Base-by-base conservation (phyloP, 1,284 basidiomycete genomes). In the Irpex rosettiformis region DNA sequence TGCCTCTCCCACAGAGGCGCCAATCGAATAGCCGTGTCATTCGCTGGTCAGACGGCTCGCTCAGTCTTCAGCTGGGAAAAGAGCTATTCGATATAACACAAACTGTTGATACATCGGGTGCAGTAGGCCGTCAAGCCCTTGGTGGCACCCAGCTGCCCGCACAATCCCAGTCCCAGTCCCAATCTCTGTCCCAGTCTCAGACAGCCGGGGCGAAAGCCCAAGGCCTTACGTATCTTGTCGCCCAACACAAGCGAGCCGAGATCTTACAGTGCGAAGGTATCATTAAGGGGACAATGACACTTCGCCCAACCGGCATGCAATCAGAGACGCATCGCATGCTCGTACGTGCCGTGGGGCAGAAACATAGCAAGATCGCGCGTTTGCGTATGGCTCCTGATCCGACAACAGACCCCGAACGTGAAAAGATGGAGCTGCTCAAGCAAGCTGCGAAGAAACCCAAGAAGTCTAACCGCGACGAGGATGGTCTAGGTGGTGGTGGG, bases 1-100 rank as follows among this genome's bases (percentile, higher is more conserved):
- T 42, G n/a, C n/a, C n/a, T n/a, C n/a, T n/a, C n/a, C 53, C 59
- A 21, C 70, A 93, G 87, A 77, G 77, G 66, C 83, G 88, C 62
- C 88, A 95, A 76, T 93, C 93, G 7, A 97, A 97, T 70, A 84
- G 88, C 62, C 88, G 94, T 16, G 79, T 96, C 40, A 85, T 97
- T 57, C 85, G 88, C 6, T 97, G 94, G 94, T 96, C 93, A 22
- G 95, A 97, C 69, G 94, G 94, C 25, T 83, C 89, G 13, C 76
- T 93, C 63, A 94, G 92, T 66, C 81, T 97, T 37, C 88, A 91
- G 64, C 78, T 97, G 57, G 94, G 95, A 54, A 89, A 89, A 71
- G 95, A 97, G 68, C 79, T 95, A 4, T 96, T 95, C 71, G 94
- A 97, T 74, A 87, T 97, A 59, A 85, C 82, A 54, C 81, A 89